A percentile compares a stretch with the other conserved stretches of the same genome.
phyloP scores from a whole-genome alignment of 768 basidiomycete species.

The Mycena capillaripes region DNA sequence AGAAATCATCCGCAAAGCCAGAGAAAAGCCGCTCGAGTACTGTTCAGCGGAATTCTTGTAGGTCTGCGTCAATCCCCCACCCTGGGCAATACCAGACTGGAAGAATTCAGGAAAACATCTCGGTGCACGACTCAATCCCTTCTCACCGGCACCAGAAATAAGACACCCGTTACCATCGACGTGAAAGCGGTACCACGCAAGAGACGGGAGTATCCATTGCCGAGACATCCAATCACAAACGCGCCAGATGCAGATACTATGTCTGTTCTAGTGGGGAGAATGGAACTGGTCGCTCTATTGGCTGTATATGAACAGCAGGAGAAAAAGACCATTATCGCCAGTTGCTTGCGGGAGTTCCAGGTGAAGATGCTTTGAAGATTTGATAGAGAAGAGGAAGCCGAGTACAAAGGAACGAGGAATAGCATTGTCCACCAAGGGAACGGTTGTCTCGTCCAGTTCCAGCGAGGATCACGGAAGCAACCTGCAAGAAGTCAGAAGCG shows the following conservation, averaged over 20 bases:
- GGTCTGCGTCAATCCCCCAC: slow-evolving; percentile 75
- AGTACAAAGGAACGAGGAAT: slow-evolving; percentile 82
- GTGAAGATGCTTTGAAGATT: slow-evolving; percentile 76
- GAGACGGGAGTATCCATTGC: slow-evolving; percentile 84
- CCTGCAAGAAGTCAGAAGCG: slow-evolving; percentile 59
- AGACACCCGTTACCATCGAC: slow-evolving; percentile 93
- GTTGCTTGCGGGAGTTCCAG: slow-evolving; percentile 55
- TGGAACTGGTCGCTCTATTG: slow-evolving; percentile 72
- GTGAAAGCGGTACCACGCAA: slow-evolving; percentile 89
- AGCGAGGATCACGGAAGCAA: slow-evolving; percentile 79
- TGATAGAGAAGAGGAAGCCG: slow-evolving; percentile 78
- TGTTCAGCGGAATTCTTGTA: slow-evolving; percentile 74
- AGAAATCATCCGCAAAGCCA: slow-evolving; percentile 87
- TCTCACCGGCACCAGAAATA: slow-evolving; percentile 89
- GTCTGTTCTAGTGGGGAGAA: slow-evolving; percentile 77
- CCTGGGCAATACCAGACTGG: slow-evolving; percentile 83
- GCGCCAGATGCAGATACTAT: slow-evolving; percentile 86
- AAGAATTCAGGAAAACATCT: slow-evolving; percentile 33
- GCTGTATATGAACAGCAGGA: slow-evolving; percentile 82
- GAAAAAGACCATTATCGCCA: slow-evolving; percentile 83
- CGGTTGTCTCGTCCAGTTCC: slow-evolving; percentile 84
- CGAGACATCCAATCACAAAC: slow-evolving; percentile 82
- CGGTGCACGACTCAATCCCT: not conserved
- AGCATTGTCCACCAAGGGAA: slow-evolving; percentile 89
- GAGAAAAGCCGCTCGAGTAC: slow-evolving; percentile 83